Base-by-base conservation (phyloP, 108 stramenopile species). In the Mediolabrus comicus region DNA sequence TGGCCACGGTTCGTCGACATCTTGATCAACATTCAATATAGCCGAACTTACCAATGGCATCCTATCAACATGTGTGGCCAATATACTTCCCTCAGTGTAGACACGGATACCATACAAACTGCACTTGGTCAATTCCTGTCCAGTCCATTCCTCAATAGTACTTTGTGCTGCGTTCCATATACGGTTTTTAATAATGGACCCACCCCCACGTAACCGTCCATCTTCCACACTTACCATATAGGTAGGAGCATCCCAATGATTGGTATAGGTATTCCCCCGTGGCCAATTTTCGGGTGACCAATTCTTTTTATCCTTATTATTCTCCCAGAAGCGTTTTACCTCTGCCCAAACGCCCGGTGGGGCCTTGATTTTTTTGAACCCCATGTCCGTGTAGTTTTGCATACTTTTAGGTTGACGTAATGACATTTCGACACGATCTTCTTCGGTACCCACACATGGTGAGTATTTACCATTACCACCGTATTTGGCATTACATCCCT, bases 1-100 rank as follows among this genome's bases (percentile, higher is more conserved):
- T 1, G 90, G 92, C 97, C 97, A 92, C 16, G 90, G 90, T 71
- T 98, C 94, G 65, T 95, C 92, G n/a, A 95, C 86, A 74, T 97
- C 95, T 65, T 91, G 87, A 66, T 53, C 92, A 2, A 94, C 89
- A 63, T 95, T 95, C 51, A 97, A 74, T 63, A 97, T 97, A 1
- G 92, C 94, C 53, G 86, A 87, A 39, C 87, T 84, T 3, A 96
- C 94, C 53, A 95, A 80, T 8, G 94, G 87, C 61, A 95, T 76
- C 16, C 95, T 83, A 71, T 98, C 98, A 8, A 97, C 97, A 59
- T 98, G 97, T 11, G 89, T 76, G 11, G 95, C 91, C 29, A 98
- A 69, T 5, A 95, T 81, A 43, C 83, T 71, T 1, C 88, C 92
- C 65, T 87, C 88, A 33, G 80, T 87, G 81, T 98, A 98, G 8